Conservation (phyloP, 768 basidiomycete genomes). For the Daedaleopsis nitida region DNA sequence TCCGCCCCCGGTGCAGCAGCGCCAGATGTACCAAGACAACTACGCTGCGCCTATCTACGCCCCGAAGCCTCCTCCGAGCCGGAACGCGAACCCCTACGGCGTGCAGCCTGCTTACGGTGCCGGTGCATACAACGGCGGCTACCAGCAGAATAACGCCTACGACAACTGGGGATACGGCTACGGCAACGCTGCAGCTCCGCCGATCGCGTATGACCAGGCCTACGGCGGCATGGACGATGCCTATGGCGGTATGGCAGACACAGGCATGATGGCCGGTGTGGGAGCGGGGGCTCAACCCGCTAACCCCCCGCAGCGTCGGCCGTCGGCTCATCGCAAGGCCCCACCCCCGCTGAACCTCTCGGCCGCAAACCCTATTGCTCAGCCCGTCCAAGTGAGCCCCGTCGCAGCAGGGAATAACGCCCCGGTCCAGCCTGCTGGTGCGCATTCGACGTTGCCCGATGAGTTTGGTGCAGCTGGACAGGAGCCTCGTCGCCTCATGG, state of each 20-base stretch:
- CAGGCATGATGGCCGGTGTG: constrained; percentile 11
- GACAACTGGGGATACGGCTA: constrained; percentile 11
- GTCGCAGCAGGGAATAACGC: constrained; percentile 13
- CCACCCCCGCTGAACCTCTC: constrained; percentile 21
- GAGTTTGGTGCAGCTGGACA: constrained; percentile 20
- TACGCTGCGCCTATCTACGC: constrained; percentile 2
- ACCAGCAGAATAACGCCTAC: background rate
- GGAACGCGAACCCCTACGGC: constrained; percentile 8
- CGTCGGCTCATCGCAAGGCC: constrained; percentile 23
- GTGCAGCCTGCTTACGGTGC: constrained; percentile 8
- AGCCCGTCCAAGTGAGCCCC: constrained; percentile 11
- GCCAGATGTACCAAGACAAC: constrained; percentile 19
- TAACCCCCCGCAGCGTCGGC: constrained; percentile 9
- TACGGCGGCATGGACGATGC: constrained; percentile 9
- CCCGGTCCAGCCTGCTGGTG: constrained; percentile 18
- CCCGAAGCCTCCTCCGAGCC: constrained; percentile 4
- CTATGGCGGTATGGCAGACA: constrained; percentile 15
- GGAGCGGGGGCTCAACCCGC: constrained; percentile 13
- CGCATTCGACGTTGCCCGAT: constrained; percentile 25
- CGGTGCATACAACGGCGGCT: background rate
- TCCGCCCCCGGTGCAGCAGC: constrained; percentile 7
- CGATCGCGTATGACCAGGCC: constrained; percentile 9
- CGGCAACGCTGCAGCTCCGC: background rate
- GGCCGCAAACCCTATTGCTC: constrained; percentile 17
- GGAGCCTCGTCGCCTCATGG: constrained; percentile 17